These are phyloP conservation scores for Scenedesmus sp. DNA, from an alignment of 163 green algal genomes.

Conservation along the genomic window DNA sequence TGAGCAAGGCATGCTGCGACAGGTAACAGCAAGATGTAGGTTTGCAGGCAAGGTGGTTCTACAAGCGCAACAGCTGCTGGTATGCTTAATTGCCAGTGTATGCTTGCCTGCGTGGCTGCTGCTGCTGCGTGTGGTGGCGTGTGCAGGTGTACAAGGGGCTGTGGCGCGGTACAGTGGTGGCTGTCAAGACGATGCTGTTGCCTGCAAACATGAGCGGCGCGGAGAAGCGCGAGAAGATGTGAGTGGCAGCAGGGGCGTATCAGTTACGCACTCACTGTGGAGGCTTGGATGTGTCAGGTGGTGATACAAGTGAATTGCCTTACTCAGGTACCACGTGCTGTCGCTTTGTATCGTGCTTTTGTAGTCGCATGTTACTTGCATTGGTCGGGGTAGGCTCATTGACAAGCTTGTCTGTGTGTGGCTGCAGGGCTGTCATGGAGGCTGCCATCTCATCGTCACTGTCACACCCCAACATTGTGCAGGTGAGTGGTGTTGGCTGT, in stretches of 20 bases:
- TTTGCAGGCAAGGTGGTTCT: too few species aligned
- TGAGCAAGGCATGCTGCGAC: too few species aligned
- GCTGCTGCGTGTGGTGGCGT: neutral
- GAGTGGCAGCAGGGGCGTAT: neutral
- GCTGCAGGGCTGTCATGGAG: constrained; percentile 53
- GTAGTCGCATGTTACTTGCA: too few species aligned
- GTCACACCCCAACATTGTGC: constrained; percentile 65
- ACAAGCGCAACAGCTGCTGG: too few species aligned
- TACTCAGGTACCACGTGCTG: too few species aligned
- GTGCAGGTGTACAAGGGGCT: constrained; percentile 50
- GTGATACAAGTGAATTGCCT: too few species aligned
- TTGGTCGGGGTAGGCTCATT: neutral
- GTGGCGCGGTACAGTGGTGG: constrained; percentile 45
- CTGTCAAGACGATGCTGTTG: constrained; percentile 71
- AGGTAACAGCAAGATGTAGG: too few species aligned
- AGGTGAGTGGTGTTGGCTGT: neutral
- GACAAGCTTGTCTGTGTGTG: neutral
- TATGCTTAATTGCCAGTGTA: too few species aligned
- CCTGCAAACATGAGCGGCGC: constrained; percentile 68
- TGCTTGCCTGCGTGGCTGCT: constrained; percentile 45
- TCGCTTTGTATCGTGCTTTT: too few species aligned
- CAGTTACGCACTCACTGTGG: too few species aligned
- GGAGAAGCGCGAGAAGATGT: constrained; percentile 72
- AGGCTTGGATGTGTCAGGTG: too few species aligned
- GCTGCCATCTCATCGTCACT: constrained; percentile 65